Evolutionary conservation across 2,329 filamentous ascomycete genomes (phyloP), one percentile per base, ranked within the genome.

Genomic region (Lojkania enalia): DNA sequence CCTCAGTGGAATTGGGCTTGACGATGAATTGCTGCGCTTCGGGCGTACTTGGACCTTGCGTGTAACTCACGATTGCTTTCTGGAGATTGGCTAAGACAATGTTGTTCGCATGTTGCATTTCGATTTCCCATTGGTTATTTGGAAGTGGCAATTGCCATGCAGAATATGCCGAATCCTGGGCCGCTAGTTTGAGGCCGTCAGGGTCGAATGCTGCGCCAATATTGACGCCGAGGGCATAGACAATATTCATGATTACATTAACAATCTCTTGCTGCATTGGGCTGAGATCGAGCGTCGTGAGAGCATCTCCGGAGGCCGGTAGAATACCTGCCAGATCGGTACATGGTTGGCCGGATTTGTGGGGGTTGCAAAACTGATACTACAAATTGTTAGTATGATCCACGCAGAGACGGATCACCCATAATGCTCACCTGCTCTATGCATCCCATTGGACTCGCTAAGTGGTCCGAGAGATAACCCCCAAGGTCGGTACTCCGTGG

Each of bases 51-150:
- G 40, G 39, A 7, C 45, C 45, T 11, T 32, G 33, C 4, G 45
- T 40, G 20, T 39, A 48, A 32, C 44, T 40, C 4, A 48, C 39
- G n/a, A 48, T 44, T n/a, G 21, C 35, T 5, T 42, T 31, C 46
- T 68, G 65, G 4, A 65, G 25, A 3, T 36, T 35, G 15, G 65
- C 61, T 0, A 69, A 51, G 5, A 52, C 46, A 9, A 46, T 48
- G 13, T 48, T 55, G 39, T 58, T 54, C 62, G 62, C 66, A 30
- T 50, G 44, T 7, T 49, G 35, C 5, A 67, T 42, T 41, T 68
- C 65, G 12, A 60, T 41, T 19, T 58, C 48, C 64, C 66, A 67
- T 47, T 68, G 64, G 31, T 61, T 59, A 6, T 44, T 32, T 1
- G 60, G 58, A 2, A 64, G 46, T 3, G 43, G 35, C 16, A 32